A percentile compares a stretch with the other conserved stretches of the same genome.
phyloP scores from a whole-genome alignment of 2,329 filamentous ascomycete species.

The Dothistroma septosporum region DNA sequence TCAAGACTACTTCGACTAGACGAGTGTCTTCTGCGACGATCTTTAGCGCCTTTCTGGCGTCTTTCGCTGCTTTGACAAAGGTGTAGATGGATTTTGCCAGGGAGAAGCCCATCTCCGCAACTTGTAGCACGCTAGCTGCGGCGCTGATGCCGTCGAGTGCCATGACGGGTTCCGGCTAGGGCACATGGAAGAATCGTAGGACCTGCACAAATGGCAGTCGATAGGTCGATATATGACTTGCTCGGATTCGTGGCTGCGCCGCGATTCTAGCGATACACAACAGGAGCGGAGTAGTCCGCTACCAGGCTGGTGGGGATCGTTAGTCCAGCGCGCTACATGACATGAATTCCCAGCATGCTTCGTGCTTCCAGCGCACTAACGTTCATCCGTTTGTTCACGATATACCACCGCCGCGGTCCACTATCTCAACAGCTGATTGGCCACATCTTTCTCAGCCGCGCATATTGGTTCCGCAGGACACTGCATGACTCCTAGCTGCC shows the following conservation, averaged over 20 bases:
- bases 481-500: not conserved
- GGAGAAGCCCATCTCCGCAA: conserved; percentile 16
- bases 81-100: conserved; percentile 16
- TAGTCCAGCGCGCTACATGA: not conserved
- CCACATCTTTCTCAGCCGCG: no score
- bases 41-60: conserved; percentile 13
- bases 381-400: no score
- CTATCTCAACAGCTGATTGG: not conserved
- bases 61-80: conserved; percentile 8
- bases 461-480: not conserved
- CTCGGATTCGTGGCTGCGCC: not conserved
- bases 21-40: conserved; percentile 15
- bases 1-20: conserved; percentile 12
- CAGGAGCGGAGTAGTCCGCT: not conserved
- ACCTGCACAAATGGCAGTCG: not conserved
- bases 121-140: conserved; percentile 13
- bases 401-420: not conserved
- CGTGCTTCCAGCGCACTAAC: not conserved
- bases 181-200: no score
- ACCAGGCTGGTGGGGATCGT: not conserved
- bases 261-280: not conserved
- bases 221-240: not conserved
- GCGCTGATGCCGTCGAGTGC: conserved; percentile 5
- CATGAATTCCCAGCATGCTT: not conserved
- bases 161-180: no score